Evolutionary conservation across 306 rosid genomes (phyloP), one percentile per base, ranked within the genome.

Genomic region (Parietaria judaica): DNA sequence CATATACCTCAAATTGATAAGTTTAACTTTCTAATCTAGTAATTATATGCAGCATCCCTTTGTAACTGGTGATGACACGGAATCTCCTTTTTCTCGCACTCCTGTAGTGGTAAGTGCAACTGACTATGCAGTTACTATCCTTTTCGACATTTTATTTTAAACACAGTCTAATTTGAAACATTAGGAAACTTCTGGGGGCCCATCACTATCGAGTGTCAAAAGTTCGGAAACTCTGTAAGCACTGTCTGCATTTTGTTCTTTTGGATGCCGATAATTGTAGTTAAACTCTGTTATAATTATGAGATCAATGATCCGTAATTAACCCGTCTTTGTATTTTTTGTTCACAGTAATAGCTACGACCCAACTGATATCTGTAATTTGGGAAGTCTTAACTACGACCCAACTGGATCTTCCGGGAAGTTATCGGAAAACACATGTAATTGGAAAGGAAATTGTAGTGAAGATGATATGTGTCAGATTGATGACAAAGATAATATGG

Each of bases 401-500:
- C 31, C 31, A 23, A 23, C 31, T 23, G 31, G 94, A 61, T 68
- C 66, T 76, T 75, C 78, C 58, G 72, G 50, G 73, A 80, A 72
- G 66, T 60, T 67, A 13, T 63, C 69, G 4, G 84, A 68, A 66
- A 80, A 78, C 59, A 70, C 58, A 41, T 75, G 62, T 64, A 55
- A 61, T 14, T 84, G 95, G 97, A 80, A 83, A 74, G 67, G 73
- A 69, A 80, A 72, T 63, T 55, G 73, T 69, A 76, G 71, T 58
- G 82, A 86, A 58, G 95, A 84, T 54, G 96, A 83, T 68, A 94
- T 86, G 94, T 89, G 97, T 79, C 84, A 44, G 79, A 78, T 81
- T 69, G 96, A 83, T 74, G 89, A 82, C 70, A 73, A 79, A 47
- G 84, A 84, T 5, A 86, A 78, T 67, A 75, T 75, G 65, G 66